phyloP scores from a whole-genome alignment of 495 filamentous ascomycete species.

The Thozetella sp. region DNA sequence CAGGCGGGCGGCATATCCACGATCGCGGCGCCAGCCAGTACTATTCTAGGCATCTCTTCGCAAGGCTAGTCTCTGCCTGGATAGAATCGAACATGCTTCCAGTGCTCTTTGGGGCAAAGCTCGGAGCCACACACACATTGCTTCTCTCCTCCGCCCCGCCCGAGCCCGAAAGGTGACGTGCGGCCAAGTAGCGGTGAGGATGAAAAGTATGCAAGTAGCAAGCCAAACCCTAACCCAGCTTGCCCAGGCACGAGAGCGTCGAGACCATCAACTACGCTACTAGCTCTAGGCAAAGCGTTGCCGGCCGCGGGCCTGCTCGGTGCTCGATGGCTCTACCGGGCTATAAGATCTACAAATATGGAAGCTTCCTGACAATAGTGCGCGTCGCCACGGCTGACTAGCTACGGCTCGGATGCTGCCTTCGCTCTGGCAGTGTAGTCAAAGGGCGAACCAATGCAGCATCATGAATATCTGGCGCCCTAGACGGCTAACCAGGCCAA shows the following conservation, averaged over 20 bases:
- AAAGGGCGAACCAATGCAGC: too few relatives aligned
- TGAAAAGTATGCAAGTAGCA: not conserved
- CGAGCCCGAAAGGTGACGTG: too few relatives aligned
- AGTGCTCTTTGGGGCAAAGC: not conserved
- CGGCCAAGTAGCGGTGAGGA: not conserved
- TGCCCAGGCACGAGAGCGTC: not conserved
- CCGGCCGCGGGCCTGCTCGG: not conserved
- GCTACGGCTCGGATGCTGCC: not conserved
- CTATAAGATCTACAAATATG: not conserved
- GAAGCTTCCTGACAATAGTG: not conserved
- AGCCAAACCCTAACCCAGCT: conserved; percentile 1
- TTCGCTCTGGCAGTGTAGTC: not conserved
- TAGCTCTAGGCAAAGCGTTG: not conserved
- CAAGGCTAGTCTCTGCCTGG: not conserved
- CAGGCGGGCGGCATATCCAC: not conserved
- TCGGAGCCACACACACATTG: not conserved
- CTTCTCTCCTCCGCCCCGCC: too few relatives aligned
- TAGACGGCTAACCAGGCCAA: too few relatives aligned
- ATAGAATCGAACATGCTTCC: not conserved
- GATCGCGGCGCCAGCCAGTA: not conserved
- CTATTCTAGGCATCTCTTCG: not conserved
- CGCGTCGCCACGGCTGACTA: not conserved
- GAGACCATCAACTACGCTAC: too few relatives aligned
- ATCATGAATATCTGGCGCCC: too few relatives aligned
- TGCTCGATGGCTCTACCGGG: not conserved